Conservation (phyloP, 2,329 filamentous ascomycete species). For the Claviceps pazoutovae region DNA sequence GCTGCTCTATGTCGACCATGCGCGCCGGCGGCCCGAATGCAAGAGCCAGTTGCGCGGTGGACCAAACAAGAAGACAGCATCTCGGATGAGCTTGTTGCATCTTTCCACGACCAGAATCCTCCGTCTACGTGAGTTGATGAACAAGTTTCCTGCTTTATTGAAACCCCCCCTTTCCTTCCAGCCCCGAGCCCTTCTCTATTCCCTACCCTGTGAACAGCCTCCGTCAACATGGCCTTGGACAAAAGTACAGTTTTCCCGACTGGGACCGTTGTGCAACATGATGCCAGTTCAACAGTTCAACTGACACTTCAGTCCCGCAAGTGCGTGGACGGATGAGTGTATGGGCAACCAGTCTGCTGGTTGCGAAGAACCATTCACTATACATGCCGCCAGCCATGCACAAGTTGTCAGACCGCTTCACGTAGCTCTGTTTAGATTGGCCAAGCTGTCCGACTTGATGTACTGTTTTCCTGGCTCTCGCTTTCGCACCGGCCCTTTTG, state of each 20-base stretch:
- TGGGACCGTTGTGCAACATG: neutral
- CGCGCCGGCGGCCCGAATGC: neutral
- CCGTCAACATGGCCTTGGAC: too few relatives aligned
- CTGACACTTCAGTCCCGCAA: neutral
- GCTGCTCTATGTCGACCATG: neutral
- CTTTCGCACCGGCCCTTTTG: neutral
- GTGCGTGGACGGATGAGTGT: neutral
- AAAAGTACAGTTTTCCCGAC: neutral
- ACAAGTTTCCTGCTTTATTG: neutral
- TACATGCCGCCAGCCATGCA: neutral
- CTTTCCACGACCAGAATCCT: conserved; percentile 1
- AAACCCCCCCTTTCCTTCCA: neutral
- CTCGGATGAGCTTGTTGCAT: neutral
- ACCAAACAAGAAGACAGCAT: conserved; percentile 1
- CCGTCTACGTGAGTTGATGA: conserved; percentile 3
- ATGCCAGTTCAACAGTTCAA: neutral
- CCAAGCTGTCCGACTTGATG: neutral
- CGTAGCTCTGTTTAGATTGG: neutral
- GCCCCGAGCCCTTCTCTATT: neutral
- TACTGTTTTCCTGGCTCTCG: neutral
- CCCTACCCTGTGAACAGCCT: too few relatives aligned
- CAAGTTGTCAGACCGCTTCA: neutral
- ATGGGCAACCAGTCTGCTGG: neutral
- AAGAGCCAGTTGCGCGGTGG: conserved; percentile 1
- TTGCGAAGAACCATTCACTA: neutral